These are phyloP conservation scores for Pseudonitzschia multiseries DNA, from an alignment of 108 stramenopile species.

Conservation along the genomic window DNA sequence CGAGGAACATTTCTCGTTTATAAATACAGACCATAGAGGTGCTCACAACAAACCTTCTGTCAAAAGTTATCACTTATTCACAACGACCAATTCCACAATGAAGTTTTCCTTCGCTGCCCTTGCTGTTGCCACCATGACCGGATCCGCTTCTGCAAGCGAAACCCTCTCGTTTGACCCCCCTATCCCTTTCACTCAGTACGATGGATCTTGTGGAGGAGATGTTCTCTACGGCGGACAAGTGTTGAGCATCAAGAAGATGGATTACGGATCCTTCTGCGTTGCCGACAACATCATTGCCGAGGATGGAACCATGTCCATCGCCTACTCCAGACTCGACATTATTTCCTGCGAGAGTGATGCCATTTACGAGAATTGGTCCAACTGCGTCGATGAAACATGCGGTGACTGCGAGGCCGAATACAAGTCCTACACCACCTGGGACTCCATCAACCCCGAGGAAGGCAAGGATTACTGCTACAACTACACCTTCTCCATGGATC, in stretches of 20 bases:
- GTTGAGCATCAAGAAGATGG: not conserved
- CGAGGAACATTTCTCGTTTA: no score
- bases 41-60: no score
- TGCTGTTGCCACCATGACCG: conserved; percentile 7
- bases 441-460: not conserved
- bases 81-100: not conserved
- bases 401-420: not conserved
- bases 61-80: no score
- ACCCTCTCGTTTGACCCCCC: not conserved
- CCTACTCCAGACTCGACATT: conserved; percentile 6
- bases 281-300: not conserved
- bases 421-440: conserved; percentile 7
- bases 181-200: conserved; percentile 5
- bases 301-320: not conserved
- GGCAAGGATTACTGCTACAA: not conserved
- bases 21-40: no score
- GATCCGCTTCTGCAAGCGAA: not conserved
- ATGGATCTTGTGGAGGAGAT: not conserved
- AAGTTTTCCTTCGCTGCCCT: not conserved
- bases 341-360: not conserved
- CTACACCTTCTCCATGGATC: conserved; percentile 10
- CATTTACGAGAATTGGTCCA: conserved; percentile 4
- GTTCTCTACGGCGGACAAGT: not conserved
- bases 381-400: not conserved
- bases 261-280: conserved; percentile 1